Evolutionary conservation across 2,329 filamentous ascomycete genomes (phyloP).

Genomic region (Cadophora gregata): DNA sequence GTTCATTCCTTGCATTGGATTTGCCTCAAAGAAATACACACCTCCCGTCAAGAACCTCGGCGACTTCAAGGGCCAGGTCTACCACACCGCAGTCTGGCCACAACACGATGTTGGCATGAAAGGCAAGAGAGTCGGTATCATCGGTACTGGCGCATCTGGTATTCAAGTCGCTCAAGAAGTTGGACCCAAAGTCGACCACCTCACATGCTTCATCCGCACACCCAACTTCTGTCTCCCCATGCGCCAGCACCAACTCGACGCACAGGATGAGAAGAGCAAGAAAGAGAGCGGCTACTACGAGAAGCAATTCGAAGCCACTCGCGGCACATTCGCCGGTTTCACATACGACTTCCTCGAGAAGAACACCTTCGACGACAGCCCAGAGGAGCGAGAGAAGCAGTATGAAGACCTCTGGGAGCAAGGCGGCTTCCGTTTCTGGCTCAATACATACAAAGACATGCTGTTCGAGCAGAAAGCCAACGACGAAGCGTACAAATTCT

Average conservation of each 20-base stretch:
- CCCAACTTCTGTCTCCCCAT: constrained; percentile 65
- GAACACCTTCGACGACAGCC: constrained; percentile 51
- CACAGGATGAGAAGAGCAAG: constrained; percentile 51
- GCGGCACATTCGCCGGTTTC: constrained; percentile 57
- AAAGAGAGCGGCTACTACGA: constrained; percentile 46
- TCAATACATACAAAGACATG: constrained; percentile 54
- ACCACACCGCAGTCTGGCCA: constrained; percentile 36
- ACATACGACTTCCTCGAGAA: constrained; percentile 54
- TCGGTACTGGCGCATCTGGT: constrained; percentile 51
- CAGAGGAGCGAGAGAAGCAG: constrained; percentile 51
- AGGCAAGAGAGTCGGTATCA: constrained; percentile 60
- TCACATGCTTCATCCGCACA: constrained; percentile 61
- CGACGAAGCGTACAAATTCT: constrained; percentile 54
- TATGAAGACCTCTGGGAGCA: constrained; percentile 52
- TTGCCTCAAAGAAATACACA: constrained; percentile 36
- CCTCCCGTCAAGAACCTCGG: constrained; percentile 38
- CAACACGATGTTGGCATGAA: constrained; percentile 52
- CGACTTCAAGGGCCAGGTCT: constrained; percentile 37
- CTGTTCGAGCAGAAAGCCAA: constrained; percentile 52
- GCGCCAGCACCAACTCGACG: constrained; percentile 53
- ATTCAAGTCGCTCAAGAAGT: constrained; percentile 39
- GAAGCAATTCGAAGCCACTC: constrained; percentile 51
- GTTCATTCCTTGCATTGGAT: constrained; percentile 39
- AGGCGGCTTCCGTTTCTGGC: constrained; percentile 55
- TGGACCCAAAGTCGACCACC: constrained; percentile 47